Conservation (phyloP, 805 yeast genomes). For the Wickerhamomyces chaumierensis region DNA sequence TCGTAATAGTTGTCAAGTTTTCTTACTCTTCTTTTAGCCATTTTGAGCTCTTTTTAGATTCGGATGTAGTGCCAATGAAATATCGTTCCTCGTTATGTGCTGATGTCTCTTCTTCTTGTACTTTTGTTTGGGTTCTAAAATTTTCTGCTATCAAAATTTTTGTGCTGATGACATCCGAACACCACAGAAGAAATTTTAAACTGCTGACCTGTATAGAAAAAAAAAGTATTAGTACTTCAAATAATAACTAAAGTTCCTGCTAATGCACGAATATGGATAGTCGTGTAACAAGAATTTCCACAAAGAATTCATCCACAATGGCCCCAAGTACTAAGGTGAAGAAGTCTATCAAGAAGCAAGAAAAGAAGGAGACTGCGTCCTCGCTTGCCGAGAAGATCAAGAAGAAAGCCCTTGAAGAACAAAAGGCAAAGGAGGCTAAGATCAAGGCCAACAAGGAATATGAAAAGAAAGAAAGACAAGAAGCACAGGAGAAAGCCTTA, state of each 20-base stretch:
- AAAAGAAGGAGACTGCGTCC: slow-evolving; percentile 25
- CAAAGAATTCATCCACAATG: neutral
- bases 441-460: slow-evolving; percentile 10
- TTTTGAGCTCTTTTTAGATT: slow-evolving; percentile 9
- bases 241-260: too few relatives aligned
- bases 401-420: slow-evolving; percentile 24
- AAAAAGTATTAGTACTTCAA: too few relatives aligned
- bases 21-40: slow-evolving; percentile 45
- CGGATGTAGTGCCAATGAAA: too few relatives aligned
- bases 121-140: neutral
- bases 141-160: slow-evolving; percentile 7
- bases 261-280: too few relatives aligned
- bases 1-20: too few relatives aligned
- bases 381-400: slow-evolving; percentile 49
- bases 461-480: slow-evolving; percentile 12
- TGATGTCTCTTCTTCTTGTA: too few relatives aligned
- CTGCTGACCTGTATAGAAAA: neutral
- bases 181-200: slow-evolving; percentile 4
- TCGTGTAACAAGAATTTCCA: too few relatives aligned
- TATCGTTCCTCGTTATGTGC: too few relatives aligned
- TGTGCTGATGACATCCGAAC: slow-evolving; percentile 18
- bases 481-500: slow-evolving; percentile 1
- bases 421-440: slow-evolving; percentile 1
- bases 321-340: slow-evolving; percentile 8
- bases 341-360: slow-evolving; percentile 17